phyloP scores from a whole-genome alignment of 2,329 filamentous ascomycete genomes.

The Epichloe baconii region DNA sequence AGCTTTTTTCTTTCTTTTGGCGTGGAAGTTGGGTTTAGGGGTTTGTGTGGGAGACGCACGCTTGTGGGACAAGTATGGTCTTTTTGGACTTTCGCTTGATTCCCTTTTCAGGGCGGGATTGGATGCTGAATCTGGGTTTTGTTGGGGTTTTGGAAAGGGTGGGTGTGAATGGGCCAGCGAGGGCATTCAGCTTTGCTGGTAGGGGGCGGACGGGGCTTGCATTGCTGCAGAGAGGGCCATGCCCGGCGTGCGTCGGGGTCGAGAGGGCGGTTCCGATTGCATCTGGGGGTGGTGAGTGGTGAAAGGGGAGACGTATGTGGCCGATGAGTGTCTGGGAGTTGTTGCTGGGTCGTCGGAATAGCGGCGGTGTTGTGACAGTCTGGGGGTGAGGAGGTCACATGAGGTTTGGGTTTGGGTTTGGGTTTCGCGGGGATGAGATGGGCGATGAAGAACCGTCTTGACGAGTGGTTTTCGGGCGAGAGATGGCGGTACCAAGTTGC shows the following conservation, averaged over 20 bases:
- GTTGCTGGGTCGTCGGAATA: not conserved
- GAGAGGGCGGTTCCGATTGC: too few species aligned
- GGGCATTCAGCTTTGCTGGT: not conserved
- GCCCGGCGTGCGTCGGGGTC: not conserved
- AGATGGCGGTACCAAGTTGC: not conserved
- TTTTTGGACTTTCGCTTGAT: conserved; percentile 1
- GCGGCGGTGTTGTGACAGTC: not conserved
- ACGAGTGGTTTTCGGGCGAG: not conserved
- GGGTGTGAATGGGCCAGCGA: not conserved
- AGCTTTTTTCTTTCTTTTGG: not conserved
- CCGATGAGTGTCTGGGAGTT: not conserved
- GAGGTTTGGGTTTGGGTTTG: not conserved
- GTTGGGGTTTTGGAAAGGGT: not conserved
- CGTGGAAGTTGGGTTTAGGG: not conserved
- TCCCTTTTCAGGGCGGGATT: not conserved
- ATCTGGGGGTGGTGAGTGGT: too few species aligned
- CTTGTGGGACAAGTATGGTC: not conserved
- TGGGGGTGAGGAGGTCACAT: not conserved
- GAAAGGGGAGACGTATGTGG: not conserved
- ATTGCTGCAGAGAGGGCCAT: not conserved
- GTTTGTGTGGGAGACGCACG: not conserved
- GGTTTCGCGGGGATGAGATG: too few species aligned
- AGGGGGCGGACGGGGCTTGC: not conserved
- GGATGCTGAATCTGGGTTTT: not conserved
- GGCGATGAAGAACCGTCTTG: not conserved